Evolutionary conservation across 192 early-diverging fungal genomes (phyloP).

Genomic region (Linnemannia elongata): DNA sequence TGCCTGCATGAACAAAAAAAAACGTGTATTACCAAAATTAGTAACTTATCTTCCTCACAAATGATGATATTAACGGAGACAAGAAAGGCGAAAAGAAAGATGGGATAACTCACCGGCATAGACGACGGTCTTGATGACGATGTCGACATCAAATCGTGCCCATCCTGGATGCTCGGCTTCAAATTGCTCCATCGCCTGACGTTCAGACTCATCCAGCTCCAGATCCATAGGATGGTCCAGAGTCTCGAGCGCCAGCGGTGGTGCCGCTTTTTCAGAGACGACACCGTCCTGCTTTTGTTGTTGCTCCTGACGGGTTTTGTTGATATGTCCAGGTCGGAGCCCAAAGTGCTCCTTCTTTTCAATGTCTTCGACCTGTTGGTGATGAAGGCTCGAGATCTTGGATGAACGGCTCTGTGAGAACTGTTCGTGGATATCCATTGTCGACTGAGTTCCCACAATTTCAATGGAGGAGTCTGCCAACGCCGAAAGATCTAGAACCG

Average conservation of each 20-base stretch:
- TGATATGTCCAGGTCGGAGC: conserved; percentile 22
- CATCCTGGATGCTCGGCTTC: conserved; percentile 52
- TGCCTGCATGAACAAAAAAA: conserved; percentile 35
- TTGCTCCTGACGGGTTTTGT: conserved; percentile 21
- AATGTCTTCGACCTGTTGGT: conserved; percentile 8
- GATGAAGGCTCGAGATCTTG: conserved; percentile 11
- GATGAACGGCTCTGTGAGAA: conserved; percentile 51
- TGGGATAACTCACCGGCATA: conserved; percentile 59
- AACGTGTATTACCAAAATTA: too few relatives aligned
- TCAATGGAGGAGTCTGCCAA: conserved; percentile 57
- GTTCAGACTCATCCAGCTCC: conserved; percentile 41
- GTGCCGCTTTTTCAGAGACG: neutral
- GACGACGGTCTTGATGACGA: conserved; percentile 70
- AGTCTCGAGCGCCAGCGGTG: neutral
- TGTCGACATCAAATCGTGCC: conserved; percentile 67
- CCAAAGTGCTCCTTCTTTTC: conserved; percentile 42
- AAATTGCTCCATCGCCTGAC: conserved; percentile 48
- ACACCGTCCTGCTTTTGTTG: neutral
- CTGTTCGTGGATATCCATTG: conserved; percentile 66
- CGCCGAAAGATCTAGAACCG: conserved; percentile 41
- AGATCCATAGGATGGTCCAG: conserved; percentile 21
- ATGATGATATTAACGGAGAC: neutral
- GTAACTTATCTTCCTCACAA: neutral
- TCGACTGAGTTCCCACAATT: conserved; percentile 64
- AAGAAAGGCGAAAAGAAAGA: neutral